A percentile compares a stretch with the other conserved stretches of the same genome.
Evolutionary conservation across 176 grass and related monocot genomes (phyloP).

Genomic region (Carex cristatella): DNA sequence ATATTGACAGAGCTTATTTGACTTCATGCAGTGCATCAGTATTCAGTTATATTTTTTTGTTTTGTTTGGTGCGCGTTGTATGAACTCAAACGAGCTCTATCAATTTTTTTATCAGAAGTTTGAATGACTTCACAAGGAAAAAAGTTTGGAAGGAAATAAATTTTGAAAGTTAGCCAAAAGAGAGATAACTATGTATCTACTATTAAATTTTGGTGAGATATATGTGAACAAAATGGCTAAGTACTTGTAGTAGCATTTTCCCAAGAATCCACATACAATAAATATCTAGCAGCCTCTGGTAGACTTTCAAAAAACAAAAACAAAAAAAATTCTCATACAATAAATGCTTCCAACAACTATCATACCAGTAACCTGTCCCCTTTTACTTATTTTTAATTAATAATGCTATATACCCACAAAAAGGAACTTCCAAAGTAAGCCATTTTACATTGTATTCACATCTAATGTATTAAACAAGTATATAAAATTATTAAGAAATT

Average conservation of each 20-base stretch:
- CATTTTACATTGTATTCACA: background rate
- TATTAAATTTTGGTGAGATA: background rate
- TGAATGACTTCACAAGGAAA: background rate
- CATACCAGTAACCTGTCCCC: background rate
- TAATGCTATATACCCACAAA: background rate
- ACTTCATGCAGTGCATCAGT: too few species aligned
- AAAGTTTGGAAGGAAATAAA: background rate
- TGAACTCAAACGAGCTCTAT: too few species aligned
- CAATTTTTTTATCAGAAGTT: too few species aligned
- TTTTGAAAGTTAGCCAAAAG: background rate
- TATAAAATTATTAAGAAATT: background rate
- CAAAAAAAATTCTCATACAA: background rate
- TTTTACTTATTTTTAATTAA: background rate
- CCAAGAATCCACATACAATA: background rate
- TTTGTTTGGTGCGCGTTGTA: too few species aligned
- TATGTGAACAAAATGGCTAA: too few species aligned
- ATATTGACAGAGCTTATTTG: too few species aligned
- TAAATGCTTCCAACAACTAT: conserved; percentile 24
- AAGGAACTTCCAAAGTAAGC: background rate
- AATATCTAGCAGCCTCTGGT: too few species aligned
- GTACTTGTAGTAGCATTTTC: too few species aligned
- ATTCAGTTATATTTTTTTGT: too few species aligned
- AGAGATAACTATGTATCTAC: background rate
- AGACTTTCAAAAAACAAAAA: too few species aligned
- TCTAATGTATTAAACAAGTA: background rate